These are phyloP conservation scores for Cordyceps tenuipes DNA, from an alignment of 2,329 filamentous ascomycete genomes.

Conservation along the genomic window DNA sequence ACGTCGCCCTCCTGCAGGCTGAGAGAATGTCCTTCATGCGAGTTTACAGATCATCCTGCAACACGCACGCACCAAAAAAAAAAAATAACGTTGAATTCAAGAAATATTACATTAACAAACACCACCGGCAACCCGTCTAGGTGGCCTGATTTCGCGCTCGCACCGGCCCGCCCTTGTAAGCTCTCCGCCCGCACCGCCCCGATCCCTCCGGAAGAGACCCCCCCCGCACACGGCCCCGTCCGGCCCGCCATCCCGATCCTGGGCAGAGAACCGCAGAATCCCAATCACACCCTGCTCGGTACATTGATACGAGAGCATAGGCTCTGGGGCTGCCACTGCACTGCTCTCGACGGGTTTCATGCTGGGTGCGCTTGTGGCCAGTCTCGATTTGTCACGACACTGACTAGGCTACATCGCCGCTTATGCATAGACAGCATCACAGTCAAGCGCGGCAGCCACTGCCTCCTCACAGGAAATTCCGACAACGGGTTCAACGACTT, in stretches of 20 bases:
- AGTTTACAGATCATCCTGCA: too few species aligned
- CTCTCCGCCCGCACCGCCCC: background rate
- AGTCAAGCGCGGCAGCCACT: background rate
- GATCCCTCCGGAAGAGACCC: background rate
- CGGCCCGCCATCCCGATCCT: background rate
- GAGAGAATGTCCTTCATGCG: too few species aligned
- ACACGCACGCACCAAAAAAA: too few species aligned
- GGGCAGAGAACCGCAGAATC: too few species aligned
- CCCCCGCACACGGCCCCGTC: background rate
- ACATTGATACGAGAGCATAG: background rate
- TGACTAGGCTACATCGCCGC: background rate
- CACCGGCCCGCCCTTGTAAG: background rate
- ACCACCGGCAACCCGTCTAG: too few species aligned
- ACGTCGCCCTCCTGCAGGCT: too few species aligned
- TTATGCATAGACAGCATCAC: background rate
- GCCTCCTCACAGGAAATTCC: background rate
- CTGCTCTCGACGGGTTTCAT: background rate
- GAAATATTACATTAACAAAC: too few species aligned
- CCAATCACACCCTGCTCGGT: too few species aligned
- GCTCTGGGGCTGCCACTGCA: background rate
- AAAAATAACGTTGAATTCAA: too few species aligned
- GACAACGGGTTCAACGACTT: background rate
- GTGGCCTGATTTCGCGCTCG: background rate
- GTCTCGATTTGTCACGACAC: background rate
- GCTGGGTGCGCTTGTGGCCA: background rate